Percentiles rank a stretch among this genome's conserved stretches.
Evolutionary conservation across 331 rosid genomes (phyloP).

Genomic region (Malus hybrid): DNA sequence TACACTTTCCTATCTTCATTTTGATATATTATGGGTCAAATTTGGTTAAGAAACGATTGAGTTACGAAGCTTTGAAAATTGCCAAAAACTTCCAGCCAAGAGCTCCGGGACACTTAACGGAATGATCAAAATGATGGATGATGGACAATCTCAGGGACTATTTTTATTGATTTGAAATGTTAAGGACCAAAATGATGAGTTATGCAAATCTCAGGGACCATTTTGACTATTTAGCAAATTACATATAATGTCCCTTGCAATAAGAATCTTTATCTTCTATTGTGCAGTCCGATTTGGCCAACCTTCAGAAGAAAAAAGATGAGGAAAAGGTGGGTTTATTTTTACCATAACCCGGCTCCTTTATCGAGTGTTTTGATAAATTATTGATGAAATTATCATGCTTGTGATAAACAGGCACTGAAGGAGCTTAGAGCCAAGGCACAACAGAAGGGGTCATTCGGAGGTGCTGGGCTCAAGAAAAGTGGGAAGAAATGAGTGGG

Average conservation of each 20-base stretch:
- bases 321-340: constrained; percentile 72
- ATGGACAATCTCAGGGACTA: too few species aligned
- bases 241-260: neutral
- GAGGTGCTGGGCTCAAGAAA: constrained; percentile 94
- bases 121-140: too few species aligned
- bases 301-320: constrained; percentile 85
- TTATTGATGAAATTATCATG: neutral
- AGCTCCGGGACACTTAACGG: too few species aligned
- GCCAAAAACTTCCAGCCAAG: too few species aligned
- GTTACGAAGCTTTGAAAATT: too few species aligned
- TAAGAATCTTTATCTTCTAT: neutral
- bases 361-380: neutral
- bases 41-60: too few species aligned
- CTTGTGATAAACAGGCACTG: constrained; percentile 47
- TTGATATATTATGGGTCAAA: too few species aligned
- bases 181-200: too few species aligned
- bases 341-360: neutral
- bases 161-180: too few species aligned
- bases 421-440: constrained; percentile 89
- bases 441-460: constrained; percentile 63
- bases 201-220: too few species aligned
- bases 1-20: too few species aligned
- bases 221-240: too few species aligned
- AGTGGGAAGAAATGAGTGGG: constrained; percentile 80
- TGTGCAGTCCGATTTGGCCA: constrained; percentile 72